Percentiles rank a stretch among this genome's conserved stretches.
These are phyloP conservation scores for Ogataea pini DNA, from an alignment of 805 yeast species.

Conservation along the genomic window DNA sequence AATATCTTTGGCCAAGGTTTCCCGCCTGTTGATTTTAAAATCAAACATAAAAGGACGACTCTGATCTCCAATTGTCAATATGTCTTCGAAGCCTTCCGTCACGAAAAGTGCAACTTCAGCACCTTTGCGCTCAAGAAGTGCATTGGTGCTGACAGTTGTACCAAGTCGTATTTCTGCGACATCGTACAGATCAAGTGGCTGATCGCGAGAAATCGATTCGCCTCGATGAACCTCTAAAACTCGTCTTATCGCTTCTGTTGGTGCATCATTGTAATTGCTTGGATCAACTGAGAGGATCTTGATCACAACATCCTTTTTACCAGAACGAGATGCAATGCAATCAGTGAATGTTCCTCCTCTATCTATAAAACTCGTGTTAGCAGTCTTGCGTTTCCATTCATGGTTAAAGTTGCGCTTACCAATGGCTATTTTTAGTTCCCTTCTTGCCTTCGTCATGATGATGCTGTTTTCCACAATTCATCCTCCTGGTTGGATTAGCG, in stretches of 20 bases:
- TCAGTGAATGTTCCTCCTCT: conserved; percentile 94
- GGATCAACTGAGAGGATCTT: conserved; percentile 89
- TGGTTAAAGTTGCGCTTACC: conserved; percentile 5
- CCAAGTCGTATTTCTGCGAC: conserved; percentile 81
- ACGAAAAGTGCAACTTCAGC: conserved; percentile 80
- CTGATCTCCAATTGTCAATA: conserved; percentile 83
- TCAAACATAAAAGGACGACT: conserved; percentile 89
- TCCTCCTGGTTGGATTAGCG: too few relatives aligned
- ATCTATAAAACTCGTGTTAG: conserved; percentile 26
- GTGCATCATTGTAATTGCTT: conserved; percentile 81
- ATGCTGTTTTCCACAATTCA: too few relatives aligned
- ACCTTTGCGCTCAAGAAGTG: conserved; percentile 88
- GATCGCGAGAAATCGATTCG: conserved; percentile 53
- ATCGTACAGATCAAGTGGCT: conserved; percentile 56
- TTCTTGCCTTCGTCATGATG: background rate
- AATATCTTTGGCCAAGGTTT: conserved; percentile 68
- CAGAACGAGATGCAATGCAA: conserved; percentile 52
- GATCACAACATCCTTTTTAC: conserved; percentile 59
- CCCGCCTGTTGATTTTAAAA: conserved; percentile 67
- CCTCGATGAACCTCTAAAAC: conserved; percentile 62
- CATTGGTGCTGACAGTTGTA: conserved; percentile 93
- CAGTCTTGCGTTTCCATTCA: too few relatives aligned
- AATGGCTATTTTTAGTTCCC: conserved; percentile 3
- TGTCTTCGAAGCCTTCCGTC: conserved; percentile 85
- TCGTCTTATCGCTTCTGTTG: conserved; percentile 84